Conservation (phyloP, 176 grass and related monocot species). For the Rhynchospora pubera region DNA sequence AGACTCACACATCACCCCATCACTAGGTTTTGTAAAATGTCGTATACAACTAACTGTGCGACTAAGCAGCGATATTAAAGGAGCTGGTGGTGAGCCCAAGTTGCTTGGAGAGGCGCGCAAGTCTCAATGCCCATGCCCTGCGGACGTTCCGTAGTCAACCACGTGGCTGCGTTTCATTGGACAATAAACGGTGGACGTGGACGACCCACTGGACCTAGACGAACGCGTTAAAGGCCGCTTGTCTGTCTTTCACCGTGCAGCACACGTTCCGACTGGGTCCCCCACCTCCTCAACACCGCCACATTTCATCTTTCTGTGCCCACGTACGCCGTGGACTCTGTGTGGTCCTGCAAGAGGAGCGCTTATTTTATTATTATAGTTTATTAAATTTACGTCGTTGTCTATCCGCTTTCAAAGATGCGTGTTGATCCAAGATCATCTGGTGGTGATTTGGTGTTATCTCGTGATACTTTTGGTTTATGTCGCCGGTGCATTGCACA, state of each 20-base stretch:
- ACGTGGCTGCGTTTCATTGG: background rate
- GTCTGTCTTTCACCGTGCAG: constrained; percentile 21
- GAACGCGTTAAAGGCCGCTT: constrained; percentile 10
- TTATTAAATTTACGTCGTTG: background rate
- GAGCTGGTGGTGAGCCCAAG: background rate
- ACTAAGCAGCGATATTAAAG: background rate
- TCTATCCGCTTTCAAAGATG: background rate
- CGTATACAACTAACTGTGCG: background rate
- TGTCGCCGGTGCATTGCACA: background rate
- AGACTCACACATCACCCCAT: too few species aligned
- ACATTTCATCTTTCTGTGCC: constrained; percentile 15
- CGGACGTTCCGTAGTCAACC: background rate
- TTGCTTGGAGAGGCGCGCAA: constrained; percentile 3
- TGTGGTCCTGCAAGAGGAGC: background rate
- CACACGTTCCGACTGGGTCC: constrained; percentile 9
- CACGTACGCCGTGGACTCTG: background rate
- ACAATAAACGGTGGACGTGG: background rate
- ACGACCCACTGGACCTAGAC: background rate
- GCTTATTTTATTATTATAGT: background rate
- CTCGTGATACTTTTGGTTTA: background rate
- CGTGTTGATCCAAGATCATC: background rate
- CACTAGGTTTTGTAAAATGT: background rate
- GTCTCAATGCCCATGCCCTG: background rate
- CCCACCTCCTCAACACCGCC: background rate
- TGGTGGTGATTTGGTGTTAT: background rate